Percentiles rank a stretch among this genome's conserved stretches.
These are phyloP conservation scores for Plasmodium inui DNA, from an alignment of 169 alveolate genomes.

Conservation along the genomic window DNA sequence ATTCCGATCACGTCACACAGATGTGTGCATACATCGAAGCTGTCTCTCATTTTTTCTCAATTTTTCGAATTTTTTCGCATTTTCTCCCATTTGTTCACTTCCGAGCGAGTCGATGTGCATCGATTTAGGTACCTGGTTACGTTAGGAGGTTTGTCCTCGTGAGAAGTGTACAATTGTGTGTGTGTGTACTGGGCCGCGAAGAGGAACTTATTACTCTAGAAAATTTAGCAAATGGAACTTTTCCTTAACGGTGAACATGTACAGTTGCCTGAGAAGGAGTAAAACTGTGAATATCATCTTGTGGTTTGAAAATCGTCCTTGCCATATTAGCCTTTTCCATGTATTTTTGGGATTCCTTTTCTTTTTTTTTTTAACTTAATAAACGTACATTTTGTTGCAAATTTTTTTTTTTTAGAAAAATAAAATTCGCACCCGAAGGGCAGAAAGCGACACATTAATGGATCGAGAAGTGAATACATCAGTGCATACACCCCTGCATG, in stretches of 20 bases:
- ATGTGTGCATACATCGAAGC: not conserved
- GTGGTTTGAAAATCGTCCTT: not conserved
- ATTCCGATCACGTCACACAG: not conserved
- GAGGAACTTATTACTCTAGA: not conserved
- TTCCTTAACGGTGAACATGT: not conserved
- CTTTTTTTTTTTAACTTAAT: not conserved
- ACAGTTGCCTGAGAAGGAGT: not conserved
- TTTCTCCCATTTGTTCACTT: not conserved
- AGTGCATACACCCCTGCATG: not conserved
- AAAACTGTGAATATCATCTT: not conserved
- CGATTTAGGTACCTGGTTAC: not conserved
- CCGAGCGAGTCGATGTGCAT: not conserved
- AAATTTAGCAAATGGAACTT: not conserved
- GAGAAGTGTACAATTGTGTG: not conserved
- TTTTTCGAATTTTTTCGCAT: not conserved
- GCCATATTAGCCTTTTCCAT: not conserved
- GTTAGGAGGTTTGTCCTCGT: not conserved
- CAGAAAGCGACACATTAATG: not conserved
- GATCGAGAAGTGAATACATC: not conserved
- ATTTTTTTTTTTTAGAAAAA: not conserved
- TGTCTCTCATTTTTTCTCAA: not conserved
- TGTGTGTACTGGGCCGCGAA: not conserved
- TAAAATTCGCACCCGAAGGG: not conserved
- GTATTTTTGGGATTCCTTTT: not conserved
- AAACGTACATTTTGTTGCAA: not conserved